Evolutionary conservation across 139 green algal species (phyloP), one percentile per base, ranked within the genome.

Genomic region (Chlorella ohadii): DNA sequence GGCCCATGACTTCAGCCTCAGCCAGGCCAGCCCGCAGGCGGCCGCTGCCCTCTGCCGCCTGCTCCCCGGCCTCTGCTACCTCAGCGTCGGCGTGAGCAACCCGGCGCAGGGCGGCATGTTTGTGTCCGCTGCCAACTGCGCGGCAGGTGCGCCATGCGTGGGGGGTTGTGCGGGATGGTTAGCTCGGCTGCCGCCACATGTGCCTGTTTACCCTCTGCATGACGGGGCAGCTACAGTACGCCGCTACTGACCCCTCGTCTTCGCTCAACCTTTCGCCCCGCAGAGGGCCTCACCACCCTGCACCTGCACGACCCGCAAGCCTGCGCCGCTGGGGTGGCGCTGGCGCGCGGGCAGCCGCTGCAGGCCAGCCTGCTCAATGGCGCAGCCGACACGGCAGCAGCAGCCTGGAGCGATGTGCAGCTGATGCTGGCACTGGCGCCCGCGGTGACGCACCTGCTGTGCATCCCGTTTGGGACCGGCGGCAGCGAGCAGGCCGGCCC

Each of bases 291-390:
- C 77, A 73, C 77, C 77, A 83, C 61, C 38, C 61, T 83, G 38
- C 77, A 83, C 61, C 61, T 83, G 39, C 61, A 74, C 61, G 77
- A 83, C 61, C 28, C 39, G 77, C 38, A 55, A 83, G 61, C 61
- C n/a, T 12, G 33, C 61, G 63, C 41, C 20, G 78, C 61, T 38
- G 63, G 78, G 4, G 59, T 31, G 33, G 76, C 59, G 38, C 38
- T 83, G 41, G 39, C 63, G 0, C 39, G 33, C 16, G 63, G 78
- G 41, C 34, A 75, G 63, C 57, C 38, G 16, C 34, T 74, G 63
- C 78, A 83, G 20, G n/a, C 12, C 38, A 73, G 63, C 63, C 78
- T 82, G 76, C 19, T 55, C 0, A 34, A 51, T 27, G 27, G 64
- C 33, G 34, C 22, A 4, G 33, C 57, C 11, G 5, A 25, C 61